These are phyloP conservation scores for Sarocladium brachiariae DNA, from an alignment of 2,329 filamentous ascomycete species.

Conservation along the genomic window DNA sequence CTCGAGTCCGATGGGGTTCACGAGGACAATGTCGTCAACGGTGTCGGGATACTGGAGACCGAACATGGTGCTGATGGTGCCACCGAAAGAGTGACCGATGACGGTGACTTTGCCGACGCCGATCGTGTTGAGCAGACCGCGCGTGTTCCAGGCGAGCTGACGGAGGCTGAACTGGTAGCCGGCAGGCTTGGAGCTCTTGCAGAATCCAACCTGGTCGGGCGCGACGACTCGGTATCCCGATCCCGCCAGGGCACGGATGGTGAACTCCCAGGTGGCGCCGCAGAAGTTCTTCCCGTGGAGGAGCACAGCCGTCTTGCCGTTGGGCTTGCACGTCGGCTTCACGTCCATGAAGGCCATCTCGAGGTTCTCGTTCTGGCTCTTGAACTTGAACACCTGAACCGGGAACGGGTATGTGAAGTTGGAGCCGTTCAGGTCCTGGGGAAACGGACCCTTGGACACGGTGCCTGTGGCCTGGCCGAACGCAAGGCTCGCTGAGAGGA, in stretches of 20 bases:
- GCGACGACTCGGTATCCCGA: conserved; percentile 45
- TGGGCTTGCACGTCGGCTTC: conserved; percentile 24
- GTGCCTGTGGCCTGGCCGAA: conserved; percentile 20
- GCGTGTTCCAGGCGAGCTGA: conserved; percentile 44
- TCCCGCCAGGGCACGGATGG: conserved; percentile 35
- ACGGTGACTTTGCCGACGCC: conserved; percentile 35
- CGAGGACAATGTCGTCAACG: conserved; percentile 37
- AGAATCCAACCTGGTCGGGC: conserved; percentile 50
- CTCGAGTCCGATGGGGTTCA: conserved; percentile 47
- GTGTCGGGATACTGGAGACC: conserved; percentile 40
- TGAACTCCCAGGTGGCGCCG: conserved; percentile 43
- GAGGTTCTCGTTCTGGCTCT: conserved; percentile 38
- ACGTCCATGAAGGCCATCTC: conserved; percentile 53
- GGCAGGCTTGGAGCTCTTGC: conserved; percentile 46
- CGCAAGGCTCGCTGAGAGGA: not conserved
- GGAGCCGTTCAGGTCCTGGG: conserved; percentile 38
- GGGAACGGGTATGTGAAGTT: conserved; percentile 48
- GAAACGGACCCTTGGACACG: conserved; percentile 30
- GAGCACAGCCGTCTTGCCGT: conserved; percentile 37
- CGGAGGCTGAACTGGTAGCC: conserved; percentile 46
- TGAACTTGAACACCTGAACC: conserved; percentile 39
- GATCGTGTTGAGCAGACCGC: conserved; percentile 37
- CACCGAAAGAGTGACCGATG: conserved; percentile 49
- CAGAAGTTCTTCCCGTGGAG: conserved; percentile 53
- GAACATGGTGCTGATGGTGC: conserved; percentile 46